Base-by-base conservation (phyloP, 352 stramenopile genomes). In the Phytophthora parvispora region DNA sequence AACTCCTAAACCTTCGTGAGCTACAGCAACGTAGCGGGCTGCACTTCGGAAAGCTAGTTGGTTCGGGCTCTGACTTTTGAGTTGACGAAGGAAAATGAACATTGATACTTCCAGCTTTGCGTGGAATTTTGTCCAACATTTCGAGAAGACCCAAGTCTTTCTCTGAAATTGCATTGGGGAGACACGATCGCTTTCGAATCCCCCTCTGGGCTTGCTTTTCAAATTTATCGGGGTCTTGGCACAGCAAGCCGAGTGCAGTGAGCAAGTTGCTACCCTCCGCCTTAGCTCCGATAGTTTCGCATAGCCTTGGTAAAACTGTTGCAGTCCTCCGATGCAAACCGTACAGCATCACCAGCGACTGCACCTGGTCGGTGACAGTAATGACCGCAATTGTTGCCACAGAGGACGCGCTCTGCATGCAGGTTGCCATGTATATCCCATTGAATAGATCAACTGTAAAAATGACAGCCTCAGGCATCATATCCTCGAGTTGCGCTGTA, bases 361-460 rank as follows among this genome's bases (percentile, higher is more conserved):
- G 61, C 6, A 47, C 18, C 20, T 63, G n/a, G 47, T 69, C 61
- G 13, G 47, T 56, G 24, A 64, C 13, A 34, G 48, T 69, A 8
- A 69, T 63, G 27, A 40, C 18, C 6, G 25, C 34, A 12, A 69
- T 18, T 7, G 61, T 15, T 3, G 31, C 15, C 18, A 43, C 24
- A 6, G 57, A 69, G 1, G 34, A 51, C 1, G 60, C 20, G 10
- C 56, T 62, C 48, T 76, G 63, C 57, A 76, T 73, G 27, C 45
- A 64, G 1, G 57, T 63, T 4, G 69, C 52, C 24, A 76, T 51
- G 58, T 69, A 73, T 5, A 69, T 12, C 5, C 56, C 47, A 28
- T 76, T 69, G 40, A 76, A 73, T 25, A 73, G 42, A 25, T 66
- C 63, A 20, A 72, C 56, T 0, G 62, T 68, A 12, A 76, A 72